Base-by-base conservation (phyloP, 148 eudicot genomes). In the Simmondsia chinensis region DNA sequence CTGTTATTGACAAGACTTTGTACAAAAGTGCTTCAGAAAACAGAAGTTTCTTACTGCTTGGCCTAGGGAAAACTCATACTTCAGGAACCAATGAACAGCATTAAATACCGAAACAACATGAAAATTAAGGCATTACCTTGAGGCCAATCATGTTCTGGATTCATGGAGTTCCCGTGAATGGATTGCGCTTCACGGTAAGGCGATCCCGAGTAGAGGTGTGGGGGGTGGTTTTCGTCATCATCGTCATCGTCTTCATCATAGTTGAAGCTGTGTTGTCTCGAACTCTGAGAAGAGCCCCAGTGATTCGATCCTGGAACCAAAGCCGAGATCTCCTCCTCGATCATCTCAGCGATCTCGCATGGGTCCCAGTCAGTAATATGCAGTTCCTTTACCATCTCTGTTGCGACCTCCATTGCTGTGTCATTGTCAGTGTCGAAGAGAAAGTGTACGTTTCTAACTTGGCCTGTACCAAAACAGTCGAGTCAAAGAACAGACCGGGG, bases 381-480 rank as follows among this genome's bases (percentile, higher is more conserved):
- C 43, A 81, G 53, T 54, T 86, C 95, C 70, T 57, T 73, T 24
- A 86, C 83, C 95, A 86, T 86, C 64, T 86, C 95, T 29, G 19
- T 60, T 3, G 91, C 91, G 9, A 86, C 95, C 29, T 81, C 83
- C 22, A 65, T 33, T 14, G 83, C 43, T 7, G 87, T 81, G 60
- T 86, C 95, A 19, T 73, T 64, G 21, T 43, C 25, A 1, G 64
- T 60, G 59, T 86, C 87, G 35, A 72, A 86, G 0, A 79, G 78
- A 34, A 86, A 86, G 56, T 62, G 77, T 9, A 86, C 63, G 32
- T 78, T 68, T 36, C 75, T 65, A 14, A 63, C 68, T 43, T 32
- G 43, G 34, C 91, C 95, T 80, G 41, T 26, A 43, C 29, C 23
- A 46, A 17, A 20, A 18, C 9, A 42, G 24, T 9, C 33, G 25